Evolutionary conservation across 139 green algal species (phyloP).

Genomic region (Deuterostichococcus epilithicus): DNA sequence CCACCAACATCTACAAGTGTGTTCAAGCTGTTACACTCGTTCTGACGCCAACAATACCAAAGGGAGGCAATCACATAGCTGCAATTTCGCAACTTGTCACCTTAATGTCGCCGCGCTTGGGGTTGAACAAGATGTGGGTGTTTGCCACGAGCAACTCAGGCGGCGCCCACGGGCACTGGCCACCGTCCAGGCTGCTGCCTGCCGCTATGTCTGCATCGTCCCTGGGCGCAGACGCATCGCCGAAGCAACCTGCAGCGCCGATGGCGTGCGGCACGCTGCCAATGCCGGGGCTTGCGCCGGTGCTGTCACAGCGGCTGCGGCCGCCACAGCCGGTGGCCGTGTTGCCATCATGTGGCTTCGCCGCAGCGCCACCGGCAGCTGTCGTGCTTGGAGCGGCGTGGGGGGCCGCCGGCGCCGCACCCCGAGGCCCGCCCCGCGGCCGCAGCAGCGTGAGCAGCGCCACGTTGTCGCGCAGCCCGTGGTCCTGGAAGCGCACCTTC

Average conservation of each 20-base stretch:
- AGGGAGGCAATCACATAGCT: not conserved
- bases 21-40: not conserved
- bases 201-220: not conserved
- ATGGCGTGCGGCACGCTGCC: too few species aligned
- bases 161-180: not conserved
- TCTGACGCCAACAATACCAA: not conserved
- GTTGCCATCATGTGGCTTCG: too few species aligned
- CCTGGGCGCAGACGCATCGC: too few species aligned
- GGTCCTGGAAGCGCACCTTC: slow-evolving; percentile 43
- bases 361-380: too few species aligned
- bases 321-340: too few species aligned
- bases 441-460: slow-evolving; percentile 54
- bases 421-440: not conserved
- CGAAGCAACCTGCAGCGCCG: too few species aligned
- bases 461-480: slow-evolving; percentile 78
- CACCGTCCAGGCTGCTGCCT: not conserved
- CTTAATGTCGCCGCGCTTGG: slow-evolving; percentile 77
- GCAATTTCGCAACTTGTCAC: not conserved
- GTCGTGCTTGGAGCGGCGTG: not conserved
- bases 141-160: slow-evolving; percentile 64
- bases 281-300: too few species aligned
- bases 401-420: not conserved
- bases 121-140: slow-evolving; percentile 88
- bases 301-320: too few species aligned
- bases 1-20: not conserved